phyloP scores from a whole-genome alignment of 2,329 filamentous ascomycete species.

The Trichophyton schoenleinii region DNA sequence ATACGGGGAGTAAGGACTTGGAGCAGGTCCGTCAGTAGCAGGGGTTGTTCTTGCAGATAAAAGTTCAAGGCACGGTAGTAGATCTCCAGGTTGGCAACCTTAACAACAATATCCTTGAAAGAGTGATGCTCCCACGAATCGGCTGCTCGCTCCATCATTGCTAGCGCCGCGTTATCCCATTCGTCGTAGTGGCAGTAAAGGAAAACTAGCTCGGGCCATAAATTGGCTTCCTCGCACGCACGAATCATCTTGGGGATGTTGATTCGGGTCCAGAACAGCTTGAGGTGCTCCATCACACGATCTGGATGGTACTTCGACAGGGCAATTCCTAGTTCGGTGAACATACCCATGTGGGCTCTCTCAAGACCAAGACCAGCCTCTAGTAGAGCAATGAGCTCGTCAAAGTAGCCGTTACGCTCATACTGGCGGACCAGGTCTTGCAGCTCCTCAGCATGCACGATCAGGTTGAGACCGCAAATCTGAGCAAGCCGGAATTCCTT shows the following conservation, averaged over 20 bases:
- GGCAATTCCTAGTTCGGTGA: slow-evolving; percentile 83
- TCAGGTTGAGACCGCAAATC: slow-evolving; percentile 96
- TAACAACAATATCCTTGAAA: slow-evolving; percentile 97
- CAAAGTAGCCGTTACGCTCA: slow-evolving; percentile 93
- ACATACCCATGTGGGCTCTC: slow-evolving; percentile 91
- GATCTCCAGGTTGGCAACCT: slow-evolving; percentile 96
- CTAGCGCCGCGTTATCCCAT: slow-evolving; percentile 89
- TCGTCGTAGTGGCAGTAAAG: slow-evolving; percentile 98
- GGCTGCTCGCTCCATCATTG: slow-evolving; percentile 93
- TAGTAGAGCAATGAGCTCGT: slow-evolving; percentile 86
- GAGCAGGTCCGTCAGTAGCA: slow-evolving; percentile 86
- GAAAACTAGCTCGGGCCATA: slow-evolving; percentile 97
- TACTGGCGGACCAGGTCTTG: slow-evolving; percentile 91
- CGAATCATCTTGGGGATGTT: slow-evolving; percentile 96
- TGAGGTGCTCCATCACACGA: slow-evolving; percentile 94
- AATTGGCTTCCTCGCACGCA: slow-evolving; percentile 81
- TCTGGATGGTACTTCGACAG: slow-evolving; percentile 92
- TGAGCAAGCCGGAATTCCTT: slow-evolving; percentile 98
- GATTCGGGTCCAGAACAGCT: slow-evolving; percentile 95
- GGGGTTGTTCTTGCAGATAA: slow-evolving; percentile 93
- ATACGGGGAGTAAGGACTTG: slow-evolving; percentile 85
- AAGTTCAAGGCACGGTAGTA: slow-evolving; percentile 97
- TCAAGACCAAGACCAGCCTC: slow-evolving; percentile 92
- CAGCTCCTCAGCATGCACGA: slow-evolving; percentile 92
- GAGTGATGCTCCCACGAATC: slow-evolving; percentile 99